phyloP scores from a whole-genome alignment of 2,329 filamentous ascomycete genomes.

The Fusarium euwallaceae region DNA sequence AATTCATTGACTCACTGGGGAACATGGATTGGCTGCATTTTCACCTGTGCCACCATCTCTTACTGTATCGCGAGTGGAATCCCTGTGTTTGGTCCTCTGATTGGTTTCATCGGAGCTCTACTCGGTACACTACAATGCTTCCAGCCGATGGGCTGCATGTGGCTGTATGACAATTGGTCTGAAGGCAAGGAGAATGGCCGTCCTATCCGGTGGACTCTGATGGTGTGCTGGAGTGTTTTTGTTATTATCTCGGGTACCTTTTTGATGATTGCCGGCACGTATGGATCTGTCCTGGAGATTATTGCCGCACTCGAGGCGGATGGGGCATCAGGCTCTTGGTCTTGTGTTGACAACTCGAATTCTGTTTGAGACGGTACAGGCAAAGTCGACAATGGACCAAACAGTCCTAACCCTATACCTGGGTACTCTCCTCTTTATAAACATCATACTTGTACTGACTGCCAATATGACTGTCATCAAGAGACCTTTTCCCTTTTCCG shows the following conservation, averaged over 20 bases:
- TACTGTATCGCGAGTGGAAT: slow-evolving; percentile 37
- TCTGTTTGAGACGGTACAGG: neutral
- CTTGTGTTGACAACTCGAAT: slow-evolving; percentile 30
- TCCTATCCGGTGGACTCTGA: slow-evolving; percentile 4
- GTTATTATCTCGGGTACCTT: slow-evolving; percentile 21
- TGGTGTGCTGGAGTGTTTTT: slow-evolving; percentile 19
- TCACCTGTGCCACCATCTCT: slow-evolving; percentile 14
- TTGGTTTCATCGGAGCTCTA: slow-evolving; percentile 32
- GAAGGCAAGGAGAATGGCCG: neutral
- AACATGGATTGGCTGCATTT: slow-evolving; percentile 43
- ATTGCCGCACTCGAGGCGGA: neutral
- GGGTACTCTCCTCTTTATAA: neutral
- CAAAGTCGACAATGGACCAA: neutral
- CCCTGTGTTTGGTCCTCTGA: slow-evolving; percentile 31
- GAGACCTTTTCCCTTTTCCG: neutral
- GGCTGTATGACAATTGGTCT: slow-evolving; percentile 35
- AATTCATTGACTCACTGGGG: slow-evolving; percentile 47
- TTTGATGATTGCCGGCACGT: slow-evolving; percentile 27
- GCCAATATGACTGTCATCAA: neutral
- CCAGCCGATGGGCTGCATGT: slow-evolving; percentile 37
- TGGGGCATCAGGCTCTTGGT: slow-evolving; percentile 8
- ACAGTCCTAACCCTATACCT: neutral
- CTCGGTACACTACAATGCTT: slow-evolving; percentile 37
- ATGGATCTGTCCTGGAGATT: slow-evolving; percentile 27
- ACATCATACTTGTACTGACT: neutral